These are phyloP conservation scores for Naganishia vaughanmartiniae DNA, from an alignment of 768 basidiomycete genomes.

Conservation along the genomic window DNA sequence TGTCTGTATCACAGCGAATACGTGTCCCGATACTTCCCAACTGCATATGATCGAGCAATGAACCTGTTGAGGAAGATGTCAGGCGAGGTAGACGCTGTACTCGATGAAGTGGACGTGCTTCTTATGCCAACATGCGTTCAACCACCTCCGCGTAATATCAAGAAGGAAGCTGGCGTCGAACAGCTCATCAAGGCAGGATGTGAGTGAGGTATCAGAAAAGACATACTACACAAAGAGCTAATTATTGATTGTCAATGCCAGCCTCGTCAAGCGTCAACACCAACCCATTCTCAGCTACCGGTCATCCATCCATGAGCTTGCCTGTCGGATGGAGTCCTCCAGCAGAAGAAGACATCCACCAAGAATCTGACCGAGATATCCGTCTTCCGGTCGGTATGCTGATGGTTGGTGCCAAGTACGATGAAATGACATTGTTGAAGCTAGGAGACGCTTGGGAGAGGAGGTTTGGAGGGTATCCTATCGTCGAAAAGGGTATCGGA, in stretches of 20 bases:
- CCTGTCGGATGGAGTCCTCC: constrained; percentile 55
- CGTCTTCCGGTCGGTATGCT: constrained; percentile 56
- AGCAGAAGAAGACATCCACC: constrained; percentile 51
- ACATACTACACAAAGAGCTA: constrained; percentile 1
- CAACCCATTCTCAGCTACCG: constrained; percentile 46
- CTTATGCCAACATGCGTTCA: constrained; percentile 54
- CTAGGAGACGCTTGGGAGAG: constrained; percentile 41
- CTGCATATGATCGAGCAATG: constrained; percentile 52
- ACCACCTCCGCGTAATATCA: constrained; percentile 49
- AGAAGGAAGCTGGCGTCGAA: constrained; percentile 33
- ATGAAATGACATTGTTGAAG: constrained; percentile 40
- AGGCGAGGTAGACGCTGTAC: constrained; percentile 50
- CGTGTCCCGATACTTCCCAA: constrained; percentile 48
- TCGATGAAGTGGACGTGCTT: constrained; percentile 50
- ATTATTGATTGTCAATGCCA: constrained; percentile 26
- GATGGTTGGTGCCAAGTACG: constrained; percentile 52
- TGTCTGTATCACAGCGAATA: constrained; percentile 46
- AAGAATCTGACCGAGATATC: constrained; percentile 32
- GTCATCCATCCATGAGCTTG: constrained; percentile 56
- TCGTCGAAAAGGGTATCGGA: constrained; percentile 17
- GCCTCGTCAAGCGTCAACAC: constrained; percentile 43
- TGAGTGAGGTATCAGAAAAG: constrained; percentile 26
- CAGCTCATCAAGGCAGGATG: constrained; percentile 39
- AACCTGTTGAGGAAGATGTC: constrained; percentile 53
- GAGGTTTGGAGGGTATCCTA: constrained; percentile 11